Evolutionary conservation across 352 stramenopile genomes (phyloP), one percentile per base, ranked within the genome.

Genomic region (Halophytophthora polymorphica): DNA sequence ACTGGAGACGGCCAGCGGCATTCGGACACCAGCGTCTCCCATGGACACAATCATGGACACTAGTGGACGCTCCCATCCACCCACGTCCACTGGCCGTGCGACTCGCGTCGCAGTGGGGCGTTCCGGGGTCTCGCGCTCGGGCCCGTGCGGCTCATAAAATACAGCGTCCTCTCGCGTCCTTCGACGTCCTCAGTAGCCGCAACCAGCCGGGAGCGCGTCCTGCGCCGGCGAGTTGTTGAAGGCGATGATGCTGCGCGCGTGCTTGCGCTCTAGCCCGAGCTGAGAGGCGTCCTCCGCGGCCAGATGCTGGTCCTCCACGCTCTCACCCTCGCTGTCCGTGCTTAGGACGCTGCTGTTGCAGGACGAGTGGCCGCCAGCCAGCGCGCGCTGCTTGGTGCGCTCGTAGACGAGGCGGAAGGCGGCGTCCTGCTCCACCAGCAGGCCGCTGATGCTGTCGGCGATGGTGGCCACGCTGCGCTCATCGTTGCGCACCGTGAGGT

Each of bases 261-360:
- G 29, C 2, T 19, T 40, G 21, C 15, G 17, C 28, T 39, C 35
- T 19, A 43, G 35, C 17, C 19, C 29, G 21, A 37, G 12, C 25
- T 47, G 48, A 22, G 15, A 19, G 15, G n/a, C 56, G 50, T 45
- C 65, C 18, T 58, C 28, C 23, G 17, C 36, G 13, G 51, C 45
- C 29, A 39, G 36, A 2, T 61, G 36, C 18, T 59, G 50, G 14
- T 84, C 71, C 34, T 73, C 55, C 22, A 48, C 51, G 37, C 78
- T 82, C 56, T 87, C 80, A 25, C 73, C 76, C 57, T 91, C 81
- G 52, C 81, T 89, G 69, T 91, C 81, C 12, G 81, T 91, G 34
- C 77, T 82, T 2, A 67, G 64, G 22, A 69, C 71, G 45, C 69
- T 83, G 61, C 66, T 81, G 53, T 65, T 69, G 14, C 64, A 77